Conservation (phyloP, 2,329 filamentous ascomycete genomes). For the Talaromyces sp. region DNA sequence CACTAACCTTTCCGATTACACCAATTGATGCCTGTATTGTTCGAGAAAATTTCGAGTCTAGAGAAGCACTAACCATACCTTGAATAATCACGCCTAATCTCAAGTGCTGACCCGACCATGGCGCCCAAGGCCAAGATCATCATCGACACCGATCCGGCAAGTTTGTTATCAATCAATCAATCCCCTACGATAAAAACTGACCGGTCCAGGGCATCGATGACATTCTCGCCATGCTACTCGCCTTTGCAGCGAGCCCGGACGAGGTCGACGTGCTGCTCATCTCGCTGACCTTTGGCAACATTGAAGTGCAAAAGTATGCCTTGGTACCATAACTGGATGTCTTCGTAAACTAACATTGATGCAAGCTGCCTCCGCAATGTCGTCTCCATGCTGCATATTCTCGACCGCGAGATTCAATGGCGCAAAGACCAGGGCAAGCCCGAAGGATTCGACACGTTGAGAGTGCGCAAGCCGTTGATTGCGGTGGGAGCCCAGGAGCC, state of each 20-base stretch:
- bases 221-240: slow-evolving; percentile 79
- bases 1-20: not conserved
- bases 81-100: not conserved
- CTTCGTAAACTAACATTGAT: not conserved
- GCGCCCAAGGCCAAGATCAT: slow-evolving; percentile 70
- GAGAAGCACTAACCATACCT: not conserved
- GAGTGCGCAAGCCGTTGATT: slow-evolving; percentile 71
- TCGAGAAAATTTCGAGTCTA: not conserved
- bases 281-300: slow-evolving; percentile 90
- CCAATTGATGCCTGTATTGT: too few relatives aligned
- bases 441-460: slow-evolving; percentile 69
- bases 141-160: slow-evolving; percentile 91
- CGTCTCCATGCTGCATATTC: slow-evolving; percentile 83
- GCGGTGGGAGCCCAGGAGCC: slow-evolving; percentile 84
- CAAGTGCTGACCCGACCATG: not conserved
- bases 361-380: slow-evolving; percentile 78
- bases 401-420: slow-evolving; percentile 87
- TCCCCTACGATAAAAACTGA: not conserved
- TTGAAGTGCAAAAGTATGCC: slow-evolving; percentile 70
- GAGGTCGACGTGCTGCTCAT: slow-evolving; percentile 83
- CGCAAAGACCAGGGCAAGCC: slow-evolving; percentile 63
- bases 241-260: slow-evolving; percentile 73
- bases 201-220: slow-evolving; percentile 70
- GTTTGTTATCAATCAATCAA: slow-evolving; percentile 7
- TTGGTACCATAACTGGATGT: not conserved